Evolutionary conservation across 2,329 filamentous ascomycete genomes (phyloP), one percentile per base, ranked within the genome.

Genomic region (Orbilia javanica): DNA sequence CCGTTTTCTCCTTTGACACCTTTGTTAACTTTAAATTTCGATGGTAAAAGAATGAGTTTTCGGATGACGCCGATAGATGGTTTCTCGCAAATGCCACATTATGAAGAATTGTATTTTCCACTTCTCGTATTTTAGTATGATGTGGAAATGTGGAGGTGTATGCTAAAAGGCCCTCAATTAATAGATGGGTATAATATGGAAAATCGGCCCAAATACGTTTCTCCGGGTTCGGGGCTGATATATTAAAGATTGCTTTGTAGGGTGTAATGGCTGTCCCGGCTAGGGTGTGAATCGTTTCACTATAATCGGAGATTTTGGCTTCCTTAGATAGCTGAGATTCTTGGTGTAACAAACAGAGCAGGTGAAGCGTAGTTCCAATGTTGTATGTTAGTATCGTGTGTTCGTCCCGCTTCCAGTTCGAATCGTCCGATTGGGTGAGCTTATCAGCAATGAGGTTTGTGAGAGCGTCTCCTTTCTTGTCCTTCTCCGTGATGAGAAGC

Each of bases 201-300:
- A 65, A 66, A 11, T 78, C 74, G 0, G 74, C 50, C 74, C 74
- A 78, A 6, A 78, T 50, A 0, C 74, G 67, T 20, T 78, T 72
- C 1, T 68, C 57, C 2, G 74, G 74, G 25, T 78, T 71, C 15
- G 74, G 74, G 2, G 74, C 67, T 27, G 74, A 67, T 8, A 60
- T 72, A 27, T 78, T 78, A 53, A 72, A 78, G 1, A 78, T 78
- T 3, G 74, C 67, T 50, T 78, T 78, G n/a, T 72, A 78, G 0
- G 74, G 74, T 39, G 74, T 78, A 22, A 78, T 67, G 4, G 60
- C 44, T 0, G 74, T 57, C 0, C 62, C 31, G 4, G 74, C 74
- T 34, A 78, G 74, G 1, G 71, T 62, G 34, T 78, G 74, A 7
- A 69, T 70, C 5, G 31, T 63, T 62, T 78, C 74, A 18, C 52